These are phyloP conservation scores for Kitagawia praeruptora DNA, from an alignment of 129 eudicot genomes.

Conservation along the genomic window DNA sequence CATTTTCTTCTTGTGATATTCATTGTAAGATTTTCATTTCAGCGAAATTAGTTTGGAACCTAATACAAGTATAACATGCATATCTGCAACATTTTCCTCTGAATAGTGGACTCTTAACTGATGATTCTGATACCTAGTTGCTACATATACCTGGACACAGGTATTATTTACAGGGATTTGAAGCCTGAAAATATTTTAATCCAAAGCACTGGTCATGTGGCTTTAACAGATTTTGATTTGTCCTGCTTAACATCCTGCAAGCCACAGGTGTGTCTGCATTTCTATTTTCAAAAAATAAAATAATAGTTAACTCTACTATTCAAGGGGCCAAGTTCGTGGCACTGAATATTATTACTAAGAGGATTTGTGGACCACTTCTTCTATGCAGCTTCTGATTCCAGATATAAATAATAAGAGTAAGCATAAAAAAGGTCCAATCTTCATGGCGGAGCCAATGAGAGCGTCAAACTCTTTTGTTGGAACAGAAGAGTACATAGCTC, in stretches of 20 bases:
- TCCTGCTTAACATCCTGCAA: conserved; percentile 98
- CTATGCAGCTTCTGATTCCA: conserved; percentile 65
- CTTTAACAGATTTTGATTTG: conserved; percentile 94
- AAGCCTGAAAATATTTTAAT: conserved; percentile 91
- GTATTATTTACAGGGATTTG: conserved; percentile 91
- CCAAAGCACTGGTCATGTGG: conserved; percentile 74
- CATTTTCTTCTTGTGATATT: not conserved
- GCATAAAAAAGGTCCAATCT: conserved; percentile 57
- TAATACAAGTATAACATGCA: not conserved
- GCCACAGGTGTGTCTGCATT: conserved; percentile 57
- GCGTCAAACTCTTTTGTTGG: conserved; percentile 97
- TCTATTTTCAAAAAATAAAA: not conserved
- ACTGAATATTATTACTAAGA: not conserved
- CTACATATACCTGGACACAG: conserved; percentile 26
- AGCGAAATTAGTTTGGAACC: not conserved
- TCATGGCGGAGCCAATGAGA: conserved; percentile 93
- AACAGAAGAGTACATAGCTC: conserved; percentile 95
- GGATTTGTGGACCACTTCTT: not conserved
- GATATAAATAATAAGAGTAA: conserved; percentile 54
- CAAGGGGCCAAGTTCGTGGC: not conserved
- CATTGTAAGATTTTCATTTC: not conserved
- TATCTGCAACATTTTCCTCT: not conserved
- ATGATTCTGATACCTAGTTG: not conserved
- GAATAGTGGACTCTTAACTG: not conserved
- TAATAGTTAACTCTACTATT: not conserved